Evolutionary conservation across 2,329 filamentous ascomycete genomes (phyloP).

Genomic region (Aspergillus pseudonomiae): DNA sequence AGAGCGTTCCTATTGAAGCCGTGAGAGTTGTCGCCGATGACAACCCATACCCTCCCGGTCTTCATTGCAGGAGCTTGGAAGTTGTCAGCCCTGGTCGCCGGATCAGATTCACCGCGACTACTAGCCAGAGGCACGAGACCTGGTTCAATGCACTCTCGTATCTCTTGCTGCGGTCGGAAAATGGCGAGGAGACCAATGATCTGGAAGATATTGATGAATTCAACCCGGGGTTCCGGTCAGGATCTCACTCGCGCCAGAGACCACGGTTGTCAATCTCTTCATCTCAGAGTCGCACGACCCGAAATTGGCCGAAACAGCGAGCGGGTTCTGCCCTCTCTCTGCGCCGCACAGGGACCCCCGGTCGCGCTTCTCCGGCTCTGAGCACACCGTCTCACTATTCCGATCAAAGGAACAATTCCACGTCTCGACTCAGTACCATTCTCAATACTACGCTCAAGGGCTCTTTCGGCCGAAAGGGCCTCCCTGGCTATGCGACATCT

Average conservation of each 20-base stretch:
- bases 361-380: conserved; percentile 39
- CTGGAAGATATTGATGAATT: conserved; percentile 73
- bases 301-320: conserved; percentile 63
- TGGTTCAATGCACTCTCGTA: conserved; percentile 99
- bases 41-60: conserved; percentile 90
- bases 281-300: conserved; percentile 73
- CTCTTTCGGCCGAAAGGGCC: conserved; percentile 53
- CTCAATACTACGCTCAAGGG: conserved; percentile 52
- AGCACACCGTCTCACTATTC: conserved; percentile 38
- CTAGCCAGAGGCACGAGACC: conserved; percentile 91
- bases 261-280: conserved; percentile 71
- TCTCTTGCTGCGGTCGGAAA: conserved; percentile 71
- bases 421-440: conserved; percentile 52
- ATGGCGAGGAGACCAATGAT: conserved; percentile 59
- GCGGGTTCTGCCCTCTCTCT: conserved; percentile 43
- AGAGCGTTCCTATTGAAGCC: conserved; percentile 92
- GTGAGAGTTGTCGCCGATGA: conserved; percentile 91
- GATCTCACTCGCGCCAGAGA: conserved; percentile 59
- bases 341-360: conserved; percentile 40
- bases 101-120: conserved; percentile 92
- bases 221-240: conserved; percentile 66
- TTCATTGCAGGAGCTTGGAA: conserved; percentile 91
- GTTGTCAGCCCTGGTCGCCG: conserved; percentile 85
- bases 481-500: conserved; percentile 33
- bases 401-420: conserved; percentile 44